phyloP scores from a whole-genome alignment of 805 yeast species.

The Schwanniomyces polymorphus region DNA sequence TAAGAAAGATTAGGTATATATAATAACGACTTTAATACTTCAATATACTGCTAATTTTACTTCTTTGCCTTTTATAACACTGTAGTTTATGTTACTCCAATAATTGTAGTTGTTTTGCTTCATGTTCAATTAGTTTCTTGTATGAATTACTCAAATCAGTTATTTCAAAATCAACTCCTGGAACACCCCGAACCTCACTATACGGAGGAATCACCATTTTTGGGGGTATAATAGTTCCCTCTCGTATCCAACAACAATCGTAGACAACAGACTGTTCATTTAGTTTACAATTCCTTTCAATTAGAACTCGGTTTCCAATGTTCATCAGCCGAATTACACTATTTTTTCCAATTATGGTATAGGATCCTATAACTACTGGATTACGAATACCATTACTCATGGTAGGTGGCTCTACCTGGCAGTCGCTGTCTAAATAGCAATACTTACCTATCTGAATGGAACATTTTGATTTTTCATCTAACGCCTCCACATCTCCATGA shows the following conservation, averaged over 20 bases:
- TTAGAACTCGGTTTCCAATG: slow-evolving; percentile 50
- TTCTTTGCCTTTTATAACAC: no score
- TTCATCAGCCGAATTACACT: slow-evolving; percentile 32
- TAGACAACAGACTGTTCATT: slow-evolving; percentile 39
- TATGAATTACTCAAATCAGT: slow-evolving; percentile 27
- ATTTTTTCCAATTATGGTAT: slow-evolving; percentile 39
- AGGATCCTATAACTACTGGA: slow-evolving; percentile 47
- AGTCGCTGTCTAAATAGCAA: slow-evolving; percentile 34
- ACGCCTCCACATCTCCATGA: slow-evolving; percentile 28
- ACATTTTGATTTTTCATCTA: slow-evolving; percentile 12
- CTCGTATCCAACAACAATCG: slow-evolving; percentile 52
- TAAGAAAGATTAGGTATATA: slow-evolving; percentile 15
- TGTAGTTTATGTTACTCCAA: slow-evolving; percentile 9
- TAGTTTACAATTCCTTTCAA: slow-evolving; percentile 43
- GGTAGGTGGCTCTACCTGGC: slow-evolving; percentile 25
- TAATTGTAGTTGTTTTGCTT: slow-evolving; percentile 28
- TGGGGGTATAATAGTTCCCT: slow-evolving; percentile 42
- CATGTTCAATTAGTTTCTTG: slow-evolving; percentile 35
- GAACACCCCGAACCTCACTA: slow-evolving; percentile 42
- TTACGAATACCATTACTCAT: slow-evolving; percentile 10
- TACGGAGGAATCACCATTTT: slow-evolving; percentile 52
- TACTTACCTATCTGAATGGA: slow-evolving; percentile 47
- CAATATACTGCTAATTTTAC: neutral
- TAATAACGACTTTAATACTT: neutral
- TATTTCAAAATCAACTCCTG: slow-evolving; percentile 30